Conservation (phyloP, 371 early-diverging fungal genomes). For the Agmasoma carcini region DNA sequence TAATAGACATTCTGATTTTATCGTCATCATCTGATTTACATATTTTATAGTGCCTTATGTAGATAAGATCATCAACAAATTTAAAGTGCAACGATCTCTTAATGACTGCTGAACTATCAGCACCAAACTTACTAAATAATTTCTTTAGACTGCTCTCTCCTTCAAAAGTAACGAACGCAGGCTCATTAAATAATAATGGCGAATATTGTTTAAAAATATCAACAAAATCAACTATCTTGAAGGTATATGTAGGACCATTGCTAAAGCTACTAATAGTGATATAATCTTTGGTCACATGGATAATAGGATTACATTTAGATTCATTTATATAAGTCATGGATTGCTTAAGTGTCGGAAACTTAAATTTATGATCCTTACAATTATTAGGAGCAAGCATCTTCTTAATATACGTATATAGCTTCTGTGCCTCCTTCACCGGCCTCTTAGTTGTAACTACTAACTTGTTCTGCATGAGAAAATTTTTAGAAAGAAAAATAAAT, state of each 20-base stretch:
- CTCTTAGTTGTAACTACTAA: slow-evolving; percentile 23
- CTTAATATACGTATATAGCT: slow-evolving; percentile 26
- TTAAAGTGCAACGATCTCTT: slow-evolving; percentile 24
- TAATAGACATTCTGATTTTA: slow-evolving; percentile 21
- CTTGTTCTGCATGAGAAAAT: too few species aligned
- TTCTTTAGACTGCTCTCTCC: slow-evolving; percentile 4
- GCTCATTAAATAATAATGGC: slow-evolving; percentile 1
- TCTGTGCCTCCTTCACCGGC: slow-evolving; percentile 20
- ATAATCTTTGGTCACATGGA: slow-evolving; percentile 22
- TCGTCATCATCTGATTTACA: slow-evolving; percentile 12
- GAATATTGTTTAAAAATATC: slow-evolving; percentile 10
- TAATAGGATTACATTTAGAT: slow-evolving; percentile 22
- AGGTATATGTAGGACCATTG: slow-evolving; percentile 27
- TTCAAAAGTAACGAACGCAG: slow-evolving; percentile 31
- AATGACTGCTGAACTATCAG: neutral
- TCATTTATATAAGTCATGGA: slow-evolving; percentile 13
- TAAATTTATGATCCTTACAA: slow-evolving; percentile 15
- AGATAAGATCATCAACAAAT: slow-evolving; percentile 24
- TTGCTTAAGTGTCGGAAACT: slow-evolving; percentile 4
- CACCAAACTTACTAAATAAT: slow-evolving; percentile 16
- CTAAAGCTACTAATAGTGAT: slow-evolving; percentile 17
- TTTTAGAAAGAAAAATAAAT: too few species aligned
- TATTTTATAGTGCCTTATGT: slow-evolving; percentile 35
- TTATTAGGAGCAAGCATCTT: slow-evolving; percentile 25
- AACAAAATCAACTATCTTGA: slow-evolving; percentile 30